phyloP scores from a whole-genome alignment of 176 grass and related monocot species.

The Juncus inflexus region DNA sequence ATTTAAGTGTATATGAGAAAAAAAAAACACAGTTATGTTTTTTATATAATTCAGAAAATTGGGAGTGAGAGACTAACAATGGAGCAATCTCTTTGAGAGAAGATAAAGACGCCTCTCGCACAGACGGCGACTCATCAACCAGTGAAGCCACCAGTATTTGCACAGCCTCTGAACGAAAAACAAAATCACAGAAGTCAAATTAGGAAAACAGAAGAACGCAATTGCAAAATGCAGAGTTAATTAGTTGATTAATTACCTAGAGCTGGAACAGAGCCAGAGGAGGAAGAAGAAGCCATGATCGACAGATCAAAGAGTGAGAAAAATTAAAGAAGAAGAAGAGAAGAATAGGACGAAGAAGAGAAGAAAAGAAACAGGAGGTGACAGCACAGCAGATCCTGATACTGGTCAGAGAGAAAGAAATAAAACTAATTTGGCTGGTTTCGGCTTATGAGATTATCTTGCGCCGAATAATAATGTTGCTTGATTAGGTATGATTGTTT shows the following conservation, averaged over 20 bases:
- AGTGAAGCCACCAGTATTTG: slow-evolving; percentile 86
- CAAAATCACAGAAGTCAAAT: slow-evolving; percentile 3
- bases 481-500: no score
- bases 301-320: slow-evolving; percentile 11
- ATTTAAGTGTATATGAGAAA: neutral
- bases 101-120: slow-evolving; percentile 63
- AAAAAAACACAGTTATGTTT: neutral
- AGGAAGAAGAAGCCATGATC: slow-evolving; percentile 66
- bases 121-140: slow-evolving; percentile 63
- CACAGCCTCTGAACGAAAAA: slow-evolving; percentile 61
- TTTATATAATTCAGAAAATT: neutral
- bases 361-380: slow-evolving; percentile 12
- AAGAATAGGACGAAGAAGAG: neutral
- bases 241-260: slow-evolving; percentile 38
- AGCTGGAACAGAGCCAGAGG: slow-evolving; percentile 59
- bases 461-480: no score
- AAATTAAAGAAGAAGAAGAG: slow-evolving; percentile 4
- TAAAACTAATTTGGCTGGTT: no score
- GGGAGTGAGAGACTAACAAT: slow-evolving; percentile 38
- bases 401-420: slow-evolving; percentile 12
- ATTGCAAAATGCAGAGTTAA: slow-evolving; percentile 3
- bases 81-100: slow-evolving; percentile 78
- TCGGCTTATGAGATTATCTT: no score
- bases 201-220: neutral
- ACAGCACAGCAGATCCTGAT: slow-evolving; percentile 23